Percentiles rank a stretch among this genome's conserved stretches.
Evolutionary conservation across 1,284 basidiomycete genomes (phyloP).

Genomic region (Cryptococcus sp.): DNA sequence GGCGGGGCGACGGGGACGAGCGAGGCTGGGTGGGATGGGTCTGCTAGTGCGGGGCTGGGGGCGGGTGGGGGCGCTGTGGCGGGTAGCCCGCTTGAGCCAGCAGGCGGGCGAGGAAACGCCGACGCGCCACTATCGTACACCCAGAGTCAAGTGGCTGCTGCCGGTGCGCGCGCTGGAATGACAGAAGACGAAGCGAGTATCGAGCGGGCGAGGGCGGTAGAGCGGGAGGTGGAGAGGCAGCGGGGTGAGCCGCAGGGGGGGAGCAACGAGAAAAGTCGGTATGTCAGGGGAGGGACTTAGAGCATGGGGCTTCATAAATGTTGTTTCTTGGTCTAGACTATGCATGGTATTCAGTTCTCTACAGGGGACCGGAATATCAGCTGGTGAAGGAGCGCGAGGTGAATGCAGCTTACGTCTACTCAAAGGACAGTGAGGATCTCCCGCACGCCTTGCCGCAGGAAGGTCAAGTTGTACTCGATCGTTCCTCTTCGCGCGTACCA

Average conservation of each 20-base stretch:
- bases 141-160: no score
- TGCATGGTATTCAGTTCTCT: background rate
- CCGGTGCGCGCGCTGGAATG: no score
- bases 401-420: background rate
- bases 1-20: constrained; percentile 1
- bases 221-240: background rate
- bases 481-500: constrained; percentile 74
- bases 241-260: background rate
- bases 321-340: background rate
- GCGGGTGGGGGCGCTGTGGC: no score
- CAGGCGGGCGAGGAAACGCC: no score
- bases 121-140: no score
- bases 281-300: background rate
- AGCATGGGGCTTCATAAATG: background rate
- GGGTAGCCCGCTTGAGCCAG: no score
- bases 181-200: background rate
- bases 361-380: background rate
- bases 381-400: background rate
- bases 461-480: constrained; percentile 90
- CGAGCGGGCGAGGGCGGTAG: background rate
- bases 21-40: background rate
- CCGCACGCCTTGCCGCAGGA: constrained; percentile 60
- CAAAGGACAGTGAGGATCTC: constrained; percentile 44
- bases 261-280: background rate
- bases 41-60: no score